A percentile compares a stretch with the other conserved stretches of the same genome.
Conservation (phyloP, 192 early-diverging fungal species). For the Kappamyces sp. region DNA sequence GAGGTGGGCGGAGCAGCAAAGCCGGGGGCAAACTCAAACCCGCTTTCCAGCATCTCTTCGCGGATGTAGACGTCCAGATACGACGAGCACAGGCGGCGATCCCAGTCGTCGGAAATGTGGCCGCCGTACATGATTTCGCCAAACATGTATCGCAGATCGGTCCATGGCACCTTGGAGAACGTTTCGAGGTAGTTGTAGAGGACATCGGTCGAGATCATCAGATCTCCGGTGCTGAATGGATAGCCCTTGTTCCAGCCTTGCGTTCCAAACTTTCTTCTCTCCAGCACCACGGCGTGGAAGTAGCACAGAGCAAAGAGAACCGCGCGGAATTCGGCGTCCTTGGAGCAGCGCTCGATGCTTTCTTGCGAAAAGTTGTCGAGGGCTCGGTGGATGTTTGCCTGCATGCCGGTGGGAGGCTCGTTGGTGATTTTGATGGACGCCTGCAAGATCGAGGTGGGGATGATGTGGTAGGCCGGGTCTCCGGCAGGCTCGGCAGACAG, state of each 20-base stretch:
- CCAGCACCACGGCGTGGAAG: conserved; percentile 62
- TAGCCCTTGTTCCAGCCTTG: conserved; percentile 62
- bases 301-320: conserved; percentile 59
- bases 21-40: conserved; percentile 58
- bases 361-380: conserved; percentile 65
- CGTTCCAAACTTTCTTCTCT: conserved; percentile 60
- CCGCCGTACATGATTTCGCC: conserved; percentile 68
- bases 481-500: conserved; percentile 60
- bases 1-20: conserved; percentile 52
- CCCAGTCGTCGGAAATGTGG: conserved; percentile 67
- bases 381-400: conserved; percentile 61
- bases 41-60: conserved; percentile 59
- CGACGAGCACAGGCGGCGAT: conserved; percentile 52
- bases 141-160: conserved; percentile 60
- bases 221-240: conserved; percentile 60
- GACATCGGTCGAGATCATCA: conserved; percentile 58
- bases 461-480: conserved; percentile 56
- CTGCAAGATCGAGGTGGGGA: conserved; percentile 61
- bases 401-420: conserved; percentile 65
- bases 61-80: conserved; percentile 57
- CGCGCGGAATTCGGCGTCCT: conserved; percentile 57
- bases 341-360: conserved; percentile 55
- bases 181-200: conserved; percentile 49
- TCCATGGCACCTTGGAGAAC: conserved; percentile 61
- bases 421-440: conserved; percentile 65